Conservation (phyloP, 169 alveolate species). For the Eimeria tenella region DNA sequence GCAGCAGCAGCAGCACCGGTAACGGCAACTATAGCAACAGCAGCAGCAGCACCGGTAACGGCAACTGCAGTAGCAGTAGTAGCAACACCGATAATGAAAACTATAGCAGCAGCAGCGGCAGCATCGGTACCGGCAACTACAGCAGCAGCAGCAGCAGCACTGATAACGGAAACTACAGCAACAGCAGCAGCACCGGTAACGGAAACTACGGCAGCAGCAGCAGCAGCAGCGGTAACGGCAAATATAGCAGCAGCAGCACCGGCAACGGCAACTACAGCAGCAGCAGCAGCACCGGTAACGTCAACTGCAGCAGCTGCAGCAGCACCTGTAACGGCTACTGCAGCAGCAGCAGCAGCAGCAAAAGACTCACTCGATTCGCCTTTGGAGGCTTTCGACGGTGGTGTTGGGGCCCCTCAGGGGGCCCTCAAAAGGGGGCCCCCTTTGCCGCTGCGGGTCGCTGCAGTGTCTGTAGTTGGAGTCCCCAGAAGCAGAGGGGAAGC, state of each 20-base stretch:
- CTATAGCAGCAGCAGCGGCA: slow-evolving; percentile 11
- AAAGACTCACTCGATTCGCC: slow-evolving; percentile 7
- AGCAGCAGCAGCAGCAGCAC: not conserved
- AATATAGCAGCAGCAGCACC: not conserved
- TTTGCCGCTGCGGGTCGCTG: not conserved
- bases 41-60: not conserved
- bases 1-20: not conserved
- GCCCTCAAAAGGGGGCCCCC: not conserved
- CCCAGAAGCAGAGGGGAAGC: not conserved
- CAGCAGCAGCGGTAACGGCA: not conserved
- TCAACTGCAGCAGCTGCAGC: not conserved
- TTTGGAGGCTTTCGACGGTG: no score
- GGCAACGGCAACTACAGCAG: not conserved
- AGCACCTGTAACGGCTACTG: not conserved
- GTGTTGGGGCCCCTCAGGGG: not conserved
- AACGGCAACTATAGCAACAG: not conserved
- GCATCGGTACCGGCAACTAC: not conserved
- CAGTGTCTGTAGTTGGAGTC: not conserved
- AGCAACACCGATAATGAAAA: not conserved
- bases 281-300: not conserved
- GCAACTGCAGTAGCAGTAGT: not conserved
- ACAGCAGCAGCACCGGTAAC: not conserved
- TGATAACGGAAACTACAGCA: not conserved
- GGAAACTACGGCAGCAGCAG: not conserved
- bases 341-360: slow-evolving; percentile 32